A percentile compares a stretch with the other conserved stretches of the same genome.
Conservation (phyloP, 1,284 basidiomycete genomes). For the Peniophora sp. region DNA sequence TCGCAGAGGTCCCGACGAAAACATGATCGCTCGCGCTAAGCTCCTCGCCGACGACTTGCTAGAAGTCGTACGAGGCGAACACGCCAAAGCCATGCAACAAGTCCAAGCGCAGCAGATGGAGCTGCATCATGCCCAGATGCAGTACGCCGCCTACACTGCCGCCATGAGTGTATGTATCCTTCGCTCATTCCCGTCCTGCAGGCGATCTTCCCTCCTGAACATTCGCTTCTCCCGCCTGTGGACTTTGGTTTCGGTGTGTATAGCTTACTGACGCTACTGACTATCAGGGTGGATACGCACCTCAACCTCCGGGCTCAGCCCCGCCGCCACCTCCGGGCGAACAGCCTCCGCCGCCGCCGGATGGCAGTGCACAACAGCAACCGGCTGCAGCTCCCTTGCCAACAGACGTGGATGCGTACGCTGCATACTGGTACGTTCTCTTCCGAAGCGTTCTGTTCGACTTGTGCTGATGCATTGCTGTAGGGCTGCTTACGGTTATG, state of each 20-base stretch:
- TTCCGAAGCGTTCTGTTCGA: background rate
- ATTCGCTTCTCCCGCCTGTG: constrained; percentile 12
- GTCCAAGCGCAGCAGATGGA: constrained; percentile 74
- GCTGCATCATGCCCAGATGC: constrained; percentile 70
- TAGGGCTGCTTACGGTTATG: constrained; percentile 86
- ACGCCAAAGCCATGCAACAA: constrained; percentile 66
- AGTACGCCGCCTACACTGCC: constrained; percentile 66
- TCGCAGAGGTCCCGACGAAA: constrained; percentile 79
- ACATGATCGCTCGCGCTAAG: constrained; percentile 82
- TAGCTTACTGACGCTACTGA: constrained; percentile 8
- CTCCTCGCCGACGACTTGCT: constrained; percentile 85
- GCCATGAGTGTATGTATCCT: constrained; percentile 47
- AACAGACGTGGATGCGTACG: constrained; percentile 56
- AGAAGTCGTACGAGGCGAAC: constrained; percentile 78
- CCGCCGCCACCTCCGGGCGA: constrained; percentile 59
- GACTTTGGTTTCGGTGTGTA: constrained; percentile 19
- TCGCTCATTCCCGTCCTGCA: constrained; percentile 15
- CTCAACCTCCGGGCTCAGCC: constrained; percentile 51
- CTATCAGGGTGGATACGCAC: constrained; percentile 39
- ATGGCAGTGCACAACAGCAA: constrained; percentile 32
- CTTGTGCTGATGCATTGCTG: constrained; percentile 2
- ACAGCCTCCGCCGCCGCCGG: constrained; percentile 46
- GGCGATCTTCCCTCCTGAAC: constrained; percentile 4
- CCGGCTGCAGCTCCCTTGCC: constrained; percentile 37
- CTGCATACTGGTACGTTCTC: constrained; percentile 56